Percentiles rank a stretch among this genome's conserved stretches.
Conservation (phyloP, 1,139 yeast genomes). For the Lodderomyces oxycetoniae region DNA sequence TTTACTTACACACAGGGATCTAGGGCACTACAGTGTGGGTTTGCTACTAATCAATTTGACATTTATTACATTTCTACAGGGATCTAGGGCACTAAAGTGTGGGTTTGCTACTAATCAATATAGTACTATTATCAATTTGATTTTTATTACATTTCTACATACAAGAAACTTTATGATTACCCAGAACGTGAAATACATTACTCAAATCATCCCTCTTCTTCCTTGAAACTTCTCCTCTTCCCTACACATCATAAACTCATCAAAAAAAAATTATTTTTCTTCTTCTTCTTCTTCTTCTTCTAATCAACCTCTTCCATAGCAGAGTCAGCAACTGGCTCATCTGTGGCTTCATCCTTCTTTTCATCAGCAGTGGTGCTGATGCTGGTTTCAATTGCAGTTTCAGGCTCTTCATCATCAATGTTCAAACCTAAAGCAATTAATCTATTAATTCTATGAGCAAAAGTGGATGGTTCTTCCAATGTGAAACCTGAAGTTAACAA, state of each 20-base stretch:
- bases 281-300: slow-evolving; percentile 7
- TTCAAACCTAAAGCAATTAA: slow-evolving; percentile 96
- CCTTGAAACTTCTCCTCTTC: too few relatives aligned
- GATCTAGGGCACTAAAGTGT: too few relatives aligned
- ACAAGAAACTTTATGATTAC: neutral
- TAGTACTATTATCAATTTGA: too few relatives aligned
- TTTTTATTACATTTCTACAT: neutral
- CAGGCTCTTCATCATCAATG: slow-evolving; percentile 83
- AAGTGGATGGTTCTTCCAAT: slow-evolving; percentile 95
- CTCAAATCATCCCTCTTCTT: neutral
- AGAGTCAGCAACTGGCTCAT: slow-evolving; percentile 74
- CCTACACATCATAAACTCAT: slow-evolving; percentile 1
- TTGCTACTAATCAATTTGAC: too few relatives aligned
- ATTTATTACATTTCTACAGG: too few relatives aligned
- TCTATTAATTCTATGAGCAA: slow-evolving; percentile 97
- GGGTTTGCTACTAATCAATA: too few relatives aligned
- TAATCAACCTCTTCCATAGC: slow-evolving; percentile 99
- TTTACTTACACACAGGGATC: too few relatives aligned
- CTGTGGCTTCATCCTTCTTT: slow-evolving; percentile 37
- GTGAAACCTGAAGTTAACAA: slow-evolving; percentile 98
- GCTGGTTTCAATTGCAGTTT: slow-evolving; percentile 40
- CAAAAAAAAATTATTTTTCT: neutral
- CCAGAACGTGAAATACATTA: neutral
- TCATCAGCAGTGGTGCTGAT: slow-evolving; percentile 46
- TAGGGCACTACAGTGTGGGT: too few relatives aligned